These are phyloP conservation scores for Mimosa pudica DNA, from an alignment of 306 rosid genomes.

Conservation along the genomic window DNA sequence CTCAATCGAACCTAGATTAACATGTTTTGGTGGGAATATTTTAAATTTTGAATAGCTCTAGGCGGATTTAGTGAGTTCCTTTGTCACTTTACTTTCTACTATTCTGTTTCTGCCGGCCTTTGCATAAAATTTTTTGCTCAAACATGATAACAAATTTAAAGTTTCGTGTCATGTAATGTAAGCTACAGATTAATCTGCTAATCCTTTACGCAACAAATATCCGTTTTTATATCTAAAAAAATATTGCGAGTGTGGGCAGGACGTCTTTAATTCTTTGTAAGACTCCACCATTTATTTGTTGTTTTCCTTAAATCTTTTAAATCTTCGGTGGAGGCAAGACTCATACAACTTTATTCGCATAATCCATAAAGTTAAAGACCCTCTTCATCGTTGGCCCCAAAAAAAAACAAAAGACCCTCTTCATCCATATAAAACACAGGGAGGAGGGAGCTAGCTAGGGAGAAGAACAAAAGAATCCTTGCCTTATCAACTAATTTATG, in stretches of 20 bases:
- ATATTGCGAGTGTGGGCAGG: neutral
- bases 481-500: neutral
- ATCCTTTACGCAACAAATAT: neutral
- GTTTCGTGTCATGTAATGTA: neutral
- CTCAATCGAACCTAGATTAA: no score
- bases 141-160: neutral
- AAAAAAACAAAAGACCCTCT: neutral
- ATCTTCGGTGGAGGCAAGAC: neutral
- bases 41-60: neutral
- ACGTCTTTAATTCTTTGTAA: neutral
- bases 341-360: neutral
- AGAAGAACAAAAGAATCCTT: neutral
- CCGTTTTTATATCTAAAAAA: neutral
- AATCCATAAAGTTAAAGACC: slow-evolving; percentile 5
- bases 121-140: neutral
- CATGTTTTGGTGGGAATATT: neutral
- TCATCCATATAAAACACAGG: neutral
- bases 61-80: neutral
- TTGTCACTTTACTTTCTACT: neutral
- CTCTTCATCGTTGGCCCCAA: neutral
- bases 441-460: no score
- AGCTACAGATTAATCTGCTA: neutral
- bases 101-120: neutral
- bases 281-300: slow-evolving; percentile 13
- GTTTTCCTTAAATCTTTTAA: neutral